Evolutionary conservation across 805 yeast genomes (phyloP).

Genomic region (Candida ficus): DNA sequence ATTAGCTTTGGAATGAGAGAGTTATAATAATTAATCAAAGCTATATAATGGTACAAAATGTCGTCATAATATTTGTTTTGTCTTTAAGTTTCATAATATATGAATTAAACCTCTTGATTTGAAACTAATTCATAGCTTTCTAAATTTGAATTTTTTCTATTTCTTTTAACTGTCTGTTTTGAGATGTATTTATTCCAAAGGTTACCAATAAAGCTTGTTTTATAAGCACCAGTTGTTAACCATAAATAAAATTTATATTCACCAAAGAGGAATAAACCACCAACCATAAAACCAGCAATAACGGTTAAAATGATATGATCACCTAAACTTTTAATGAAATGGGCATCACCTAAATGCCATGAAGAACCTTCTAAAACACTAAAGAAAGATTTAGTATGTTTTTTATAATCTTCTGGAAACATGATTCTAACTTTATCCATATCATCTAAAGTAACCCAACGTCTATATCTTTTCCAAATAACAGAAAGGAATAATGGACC

Average conservation of each 20-base stretch:
- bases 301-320: conserved; percentile 71
- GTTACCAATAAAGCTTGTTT: conserved; percentile 12
- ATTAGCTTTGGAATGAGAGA: too few relatives aligned
- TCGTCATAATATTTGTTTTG: too few relatives aligned
- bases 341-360: conserved; percentile 90
- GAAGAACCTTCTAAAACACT: conserved; percentile 78
- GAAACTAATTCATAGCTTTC: conserved; percentile 18
- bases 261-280: conserved; percentile 37
- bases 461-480: conserved; percentile 80
- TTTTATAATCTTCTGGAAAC: conserved; percentile 69
- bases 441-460: conserved; percentile 64
- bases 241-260: conserved; percentile 44
- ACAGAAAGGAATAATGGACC: conserved; percentile 87
- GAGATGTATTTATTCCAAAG: conserved; percentile 16
- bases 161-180: conserved; percentile 19
- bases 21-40: too few relatives aligned
- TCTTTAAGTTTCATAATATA: too few relatives aligned
- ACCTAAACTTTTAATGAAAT: conserved; percentile 66
- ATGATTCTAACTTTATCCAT: conserved; percentile 63
- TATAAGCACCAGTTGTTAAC: conserved; percentile 29
- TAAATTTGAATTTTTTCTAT: conserved; percentile 24
- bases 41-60: too few relatives aligned
- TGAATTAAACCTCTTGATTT: too few relatives aligned
- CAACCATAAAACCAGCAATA: conserved; percentile 61
- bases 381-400: conserved; percentile 58